Base-by-base conservation (phyloP, 352 stramenopile genomes). In the Blastocystis hominis region DNA sequence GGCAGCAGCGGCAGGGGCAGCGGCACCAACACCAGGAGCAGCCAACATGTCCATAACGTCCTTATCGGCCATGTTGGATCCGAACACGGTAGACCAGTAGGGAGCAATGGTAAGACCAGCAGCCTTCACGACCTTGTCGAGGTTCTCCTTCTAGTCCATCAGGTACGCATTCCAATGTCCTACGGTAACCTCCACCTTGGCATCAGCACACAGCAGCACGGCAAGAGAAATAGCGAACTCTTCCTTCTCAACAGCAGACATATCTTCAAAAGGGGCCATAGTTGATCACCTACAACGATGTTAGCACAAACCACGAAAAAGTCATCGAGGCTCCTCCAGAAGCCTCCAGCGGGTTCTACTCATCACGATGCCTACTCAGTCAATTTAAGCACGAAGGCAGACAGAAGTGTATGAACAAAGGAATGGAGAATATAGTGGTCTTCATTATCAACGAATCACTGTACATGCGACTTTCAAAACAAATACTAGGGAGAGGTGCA, bases 171-270 rank as follows among this genome's bases (percentile, higher is more conserved):
- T 5, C 2, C 24, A 3, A 13, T 56, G 2, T 30, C 4, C 15
- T 72, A 86, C 75, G 38, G 75, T 75, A n/a, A 56, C 42, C 17
- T 69, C 75, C 2, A 86, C 75, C 56, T 75, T 86, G 10, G 56
- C 75, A 72, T 86, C 75, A 55, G 75, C 75, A 72, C 75, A 86
- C 20, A 86, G 34, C 1, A 86, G 47, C 20, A 34, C 24, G 50
- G 75, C 75, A 72, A 86, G 75, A 56, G 75, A 72, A 40, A 86
- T 61, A 42, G 46, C 56, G 47, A 86, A 56, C 50, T 86, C 75
- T 69, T 86, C 75, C 75, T 86, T 86, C 56, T 86, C 75, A 56
- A 55, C 17, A 72, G 62, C n/a, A 86, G 75, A 86, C 62, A 86
- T 59, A 20, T 24, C 17, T 59, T 78, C 68, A 78, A 78, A 78